Evolutionary conservation across 306 rosid species (phyloP).

Genomic region (Sicyos baderoa): DNA sequence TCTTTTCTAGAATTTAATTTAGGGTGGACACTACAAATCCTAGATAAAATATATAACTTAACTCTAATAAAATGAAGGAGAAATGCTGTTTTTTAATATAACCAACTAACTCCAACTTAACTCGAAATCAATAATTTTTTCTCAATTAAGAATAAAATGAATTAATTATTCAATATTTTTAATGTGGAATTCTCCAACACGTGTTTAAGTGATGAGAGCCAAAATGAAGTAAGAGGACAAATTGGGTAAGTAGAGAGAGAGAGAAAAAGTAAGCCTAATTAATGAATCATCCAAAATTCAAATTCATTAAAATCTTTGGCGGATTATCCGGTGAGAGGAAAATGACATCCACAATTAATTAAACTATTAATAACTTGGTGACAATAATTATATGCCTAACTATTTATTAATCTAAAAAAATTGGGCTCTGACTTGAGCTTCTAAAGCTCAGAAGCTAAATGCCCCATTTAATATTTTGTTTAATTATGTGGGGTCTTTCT

Average conservation of each 20-base stretch:
- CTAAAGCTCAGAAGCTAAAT: background rate
- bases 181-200: too few relatives aligned
- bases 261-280: background rate
- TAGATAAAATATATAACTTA: too few relatives aligned
- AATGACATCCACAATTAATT: background rate
- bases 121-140: too few relatives aligned
- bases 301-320: background rate
- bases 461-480: background rate
- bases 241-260: background rate
- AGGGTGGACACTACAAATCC: too few relatives aligned
- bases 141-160: too few relatives aligned
- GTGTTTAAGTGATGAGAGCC: background rate
- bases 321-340: constrained; percentile 5
- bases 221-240: background rate
- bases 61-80: too few relatives aligned
- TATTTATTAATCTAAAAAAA: too few relatives aligned
- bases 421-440: background rate
- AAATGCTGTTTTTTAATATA: too few relatives aligned
- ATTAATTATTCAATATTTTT: too few relatives aligned
- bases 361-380: background rate
- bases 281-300: background rate
- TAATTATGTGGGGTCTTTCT: background rate
- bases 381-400: too few relatives aligned
- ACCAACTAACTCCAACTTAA: too few relatives aligned
- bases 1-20: too few relatives aligned